These are phyloP conservation scores for Saccharomyces pastorianus DNA, from an alignment of 1,139 yeast genomes.

Conservation along the genomic window DNA sequence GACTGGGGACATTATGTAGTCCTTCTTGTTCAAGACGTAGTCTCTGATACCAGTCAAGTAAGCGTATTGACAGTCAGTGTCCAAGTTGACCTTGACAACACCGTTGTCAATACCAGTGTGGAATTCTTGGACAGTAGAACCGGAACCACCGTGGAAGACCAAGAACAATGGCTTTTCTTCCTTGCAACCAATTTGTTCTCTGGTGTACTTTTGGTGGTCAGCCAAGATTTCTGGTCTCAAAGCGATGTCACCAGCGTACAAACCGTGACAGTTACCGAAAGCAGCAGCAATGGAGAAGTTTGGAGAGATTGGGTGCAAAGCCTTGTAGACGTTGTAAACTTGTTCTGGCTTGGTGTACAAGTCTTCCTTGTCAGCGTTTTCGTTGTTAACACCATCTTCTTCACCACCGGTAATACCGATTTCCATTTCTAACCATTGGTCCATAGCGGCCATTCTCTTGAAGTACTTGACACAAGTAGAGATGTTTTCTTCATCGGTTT, in stretches of 20 bases:
- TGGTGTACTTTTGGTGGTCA: slow-evolving; percentile 85
- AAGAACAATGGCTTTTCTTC: slow-evolving; percentile 76
- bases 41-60: slow-evolving; percentile 96
- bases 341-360: slow-evolving; percentile 96
- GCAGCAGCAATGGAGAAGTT: slow-evolving; percentile 99
- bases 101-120: slow-evolving; percentile 86
- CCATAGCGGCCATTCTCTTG: slow-evolving; percentile 85
- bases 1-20: slow-evolving; percentile 76
- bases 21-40: slow-evolving; percentile 92
- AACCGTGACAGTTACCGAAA: slow-evolving; percentile 99
- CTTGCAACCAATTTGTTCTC: slow-evolving; percentile 52
- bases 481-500: slow-evolving; percentile 91
- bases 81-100: slow-evolving; percentile 98
- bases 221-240: slow-evolving; percentile 90
- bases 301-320: slow-evolving; percentile 85
- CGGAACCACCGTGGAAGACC: slow-evolving; percentile 99
- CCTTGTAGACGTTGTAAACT: slow-evolving; percentile 83
- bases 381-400: slow-evolving; percentile 99
- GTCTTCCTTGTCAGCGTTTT: slow-evolving; percentile 76
- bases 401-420: slow-evolving; percentile 99
- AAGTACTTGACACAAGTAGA: slow-evolving; percentile 91
- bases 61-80: slow-evolving; percentile 98
- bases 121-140: slow-evolving; percentile 87
- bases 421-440: slow-evolving; percentile 99
- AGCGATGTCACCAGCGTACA: slow-evolving; percentile 97